Base-by-base conservation (phyloP, 805 yeast genomes). In the Spathaspora arborariae region DNA sequence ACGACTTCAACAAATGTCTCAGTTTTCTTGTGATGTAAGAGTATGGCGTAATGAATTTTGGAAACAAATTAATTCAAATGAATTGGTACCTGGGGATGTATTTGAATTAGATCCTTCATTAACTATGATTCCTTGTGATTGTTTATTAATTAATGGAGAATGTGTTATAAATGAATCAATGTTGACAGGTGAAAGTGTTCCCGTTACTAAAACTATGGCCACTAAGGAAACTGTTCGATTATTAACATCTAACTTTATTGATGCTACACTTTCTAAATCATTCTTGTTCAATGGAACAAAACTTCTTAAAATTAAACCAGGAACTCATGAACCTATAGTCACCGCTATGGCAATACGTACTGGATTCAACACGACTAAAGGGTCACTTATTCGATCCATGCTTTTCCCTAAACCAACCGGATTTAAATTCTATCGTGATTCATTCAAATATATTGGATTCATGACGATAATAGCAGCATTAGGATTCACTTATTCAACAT, bases 101-200 rank as follows among this genome's bases (percentile, higher is more conserved):
- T 90, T 84, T 60, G 99, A 94, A 67, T 81, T 94, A 30, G 97
- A 91, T 58, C 96, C 97, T 0, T 78, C 86, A 0, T 68, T 94
- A 47, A 57, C 72, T 3, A 57, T 77, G 1, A 75, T 92, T 41
- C 99, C 99, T 0, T 90, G 97, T 60, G 99, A 94, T 64, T 85
- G 96, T 0, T 64, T 94, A 10, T 71, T 94, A 42, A 67, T 92
- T 16, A 80, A 90, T 27, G 99, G 99, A 44, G 98, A 91, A 60
- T 88, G 96, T 61, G 90, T 94, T 45, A 86, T 94, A n/a, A 94
- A 94, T 63, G 99, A 94, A 62, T 87, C 97, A 5, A 94, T 94
- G 96, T 75, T 94, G 18, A 94, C 99, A 0, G 99, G 99, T 35
- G 99, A 94, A 63, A 89, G 97, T 44, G 97, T 94, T 1, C 99